Base-by-base conservation (phyloP, 176 grass and related monocot species). In the Paspalum vaginatum region DNA sequence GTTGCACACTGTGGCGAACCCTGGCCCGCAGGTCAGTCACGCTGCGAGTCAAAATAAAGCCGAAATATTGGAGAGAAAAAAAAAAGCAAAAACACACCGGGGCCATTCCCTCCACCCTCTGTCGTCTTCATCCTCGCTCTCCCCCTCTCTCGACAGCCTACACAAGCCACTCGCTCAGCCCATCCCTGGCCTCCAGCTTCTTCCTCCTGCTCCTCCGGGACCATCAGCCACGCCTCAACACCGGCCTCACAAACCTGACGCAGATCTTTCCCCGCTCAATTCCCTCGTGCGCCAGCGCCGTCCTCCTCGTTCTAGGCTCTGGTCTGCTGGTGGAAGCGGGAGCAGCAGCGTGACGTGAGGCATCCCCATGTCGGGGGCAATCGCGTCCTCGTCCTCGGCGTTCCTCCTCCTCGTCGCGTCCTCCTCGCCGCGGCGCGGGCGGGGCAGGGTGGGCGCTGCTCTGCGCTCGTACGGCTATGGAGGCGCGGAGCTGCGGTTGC, bases 221-320 rank as follows among this genome's bases (percentile, higher is more conserved):
- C 77, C 56, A 32, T 75, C 24, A 41, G 15, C 38, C 49, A 10
- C 63, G 63, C 49, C 77, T 26, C 20, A 51, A 52, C n/a, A 16
- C 49, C 60, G 3, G 37, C 81, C 61, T 79, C 88, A 87, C 64
- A 45, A 20, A 64, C 37, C 7, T 37, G 4, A 32, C 51, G 37
- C 57, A 81, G 72, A 87, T 85, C 77, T 82, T 66, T 48, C 32
- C 5, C 2, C 26, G 48, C 50, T 55, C 37, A 78, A 85, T 64
- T 59, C 55, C 75, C 84, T 82, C 79, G 79, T 78, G 79, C 77
- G 53, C 68, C 79, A 49, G 72, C 58, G 55, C 79, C 59, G 42
- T 65, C 64, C 54, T 77, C 37, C 53, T n/a, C n/a, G n/a, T n/a
- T n/a, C n/a, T n/a, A n/a, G n/a, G n/a, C n/a, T n/a, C 42, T 41